Percentiles rank a stretch among this genome's conserved stretches.
These are phyloP conservation scores for Thymus quinquecostatus DNA, from an alignment of 257 asterid genomes.

Conservation along the genomic window DNA sequence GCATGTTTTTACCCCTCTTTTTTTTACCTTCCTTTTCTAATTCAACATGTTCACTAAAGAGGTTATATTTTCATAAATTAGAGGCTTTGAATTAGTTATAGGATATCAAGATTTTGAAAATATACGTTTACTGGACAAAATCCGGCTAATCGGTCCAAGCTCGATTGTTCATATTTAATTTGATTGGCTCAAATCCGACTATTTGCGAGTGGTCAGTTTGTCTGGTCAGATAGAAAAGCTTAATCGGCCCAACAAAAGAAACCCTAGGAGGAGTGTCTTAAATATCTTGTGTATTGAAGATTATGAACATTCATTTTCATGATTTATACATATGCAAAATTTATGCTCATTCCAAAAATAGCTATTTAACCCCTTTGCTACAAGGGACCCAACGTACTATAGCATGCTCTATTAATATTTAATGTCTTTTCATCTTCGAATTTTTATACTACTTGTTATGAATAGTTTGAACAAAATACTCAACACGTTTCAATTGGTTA, in stretches of 20 bases:
- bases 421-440: not conserved
- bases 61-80: no score
- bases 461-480: not conserved
- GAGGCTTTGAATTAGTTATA: no score
- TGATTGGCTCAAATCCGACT: no score
- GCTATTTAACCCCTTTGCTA: not conserved
- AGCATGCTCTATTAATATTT: not conserved
- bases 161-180: no score
- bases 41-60: no score
- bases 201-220: no score
- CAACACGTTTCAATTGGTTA: not conserved
- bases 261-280: not conserved
- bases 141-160: no score
- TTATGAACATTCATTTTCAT: not conserved
- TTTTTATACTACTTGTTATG: not conserved
- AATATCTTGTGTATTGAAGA: not conserved
- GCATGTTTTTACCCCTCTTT: not conserved
- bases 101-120: no score
- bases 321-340: not conserved
- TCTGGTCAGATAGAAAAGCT: no score
- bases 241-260: no score
- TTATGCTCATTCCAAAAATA: conserved; percentile 17
- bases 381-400: not conserved
- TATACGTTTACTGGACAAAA: no score
- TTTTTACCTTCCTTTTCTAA: not conserved